These are phyloP conservation scores for Cryptosporidium sp. DNA, from an alignment of 169 alveolate genomes.

Conservation along the genomic window DNA sequence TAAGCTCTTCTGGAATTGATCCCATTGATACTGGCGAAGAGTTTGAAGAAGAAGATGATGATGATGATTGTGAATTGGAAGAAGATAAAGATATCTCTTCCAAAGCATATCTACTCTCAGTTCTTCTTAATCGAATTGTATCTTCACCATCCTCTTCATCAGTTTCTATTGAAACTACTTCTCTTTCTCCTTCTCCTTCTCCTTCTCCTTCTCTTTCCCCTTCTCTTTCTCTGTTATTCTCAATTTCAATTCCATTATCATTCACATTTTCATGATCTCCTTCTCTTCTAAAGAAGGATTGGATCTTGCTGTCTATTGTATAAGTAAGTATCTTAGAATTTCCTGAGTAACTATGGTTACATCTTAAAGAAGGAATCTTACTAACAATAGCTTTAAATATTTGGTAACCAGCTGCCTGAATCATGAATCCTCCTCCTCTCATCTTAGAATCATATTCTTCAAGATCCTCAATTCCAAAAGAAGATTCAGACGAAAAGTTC, in stretches of 20 bases:
- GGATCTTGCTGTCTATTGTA: constrained; percentile 48
- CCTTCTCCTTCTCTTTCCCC: not conserved
- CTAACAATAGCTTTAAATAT: constrained; percentile 18
- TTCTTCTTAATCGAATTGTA: not conserved
- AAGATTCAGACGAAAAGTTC: not conserved
- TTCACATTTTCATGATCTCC: constrained; percentile 24
- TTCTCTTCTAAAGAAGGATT: constrained; percentile 30
- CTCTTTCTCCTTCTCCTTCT: not conserved
- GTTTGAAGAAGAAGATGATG: not conserved
- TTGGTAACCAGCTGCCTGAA: constrained; percentile 48
- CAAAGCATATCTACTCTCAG: constrained; percentile 9
- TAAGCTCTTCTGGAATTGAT: constrained; percentile 26
- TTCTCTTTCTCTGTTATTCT: constrained; percentile 59
- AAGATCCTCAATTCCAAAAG: not conserved
- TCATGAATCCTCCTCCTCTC: not conserved
- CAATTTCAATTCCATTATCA: constrained; percentile 52
- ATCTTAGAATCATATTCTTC: not conserved
- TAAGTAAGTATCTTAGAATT: constrained; percentile 5
- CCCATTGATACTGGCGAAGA: constrained; percentile 26
- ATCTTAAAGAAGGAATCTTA: constrained; percentile 54
- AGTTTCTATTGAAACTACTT: constrained; percentile 75
- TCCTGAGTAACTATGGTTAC: constrained; percentile 54
- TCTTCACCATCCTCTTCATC: not conserved
- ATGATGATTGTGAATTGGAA: not conserved
- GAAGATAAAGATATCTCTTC: constrained; percentile 8